These are phyloP conservation scores for Xylaria scruposa DNA, from an alignment of 495 filamentous ascomycete species.

Conservation along the genomic window DNA sequence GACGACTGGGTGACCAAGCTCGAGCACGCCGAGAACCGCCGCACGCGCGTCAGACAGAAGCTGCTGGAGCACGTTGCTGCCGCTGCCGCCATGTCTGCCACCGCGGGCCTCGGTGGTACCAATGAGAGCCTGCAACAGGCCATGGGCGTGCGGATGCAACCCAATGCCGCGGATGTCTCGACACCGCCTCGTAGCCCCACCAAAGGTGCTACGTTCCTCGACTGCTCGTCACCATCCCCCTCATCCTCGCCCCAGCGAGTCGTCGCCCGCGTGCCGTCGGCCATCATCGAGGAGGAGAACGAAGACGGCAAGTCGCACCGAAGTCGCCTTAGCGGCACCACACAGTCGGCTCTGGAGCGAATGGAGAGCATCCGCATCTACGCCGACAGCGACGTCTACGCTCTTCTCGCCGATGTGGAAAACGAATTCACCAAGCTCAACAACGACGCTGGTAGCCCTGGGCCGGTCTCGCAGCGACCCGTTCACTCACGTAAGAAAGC, in stretches of 20 bases:
- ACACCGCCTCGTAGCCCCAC: constrained; percentile 57
- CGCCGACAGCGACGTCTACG: constrained; percentile 68
- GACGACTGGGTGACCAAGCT: constrained; percentile 78
- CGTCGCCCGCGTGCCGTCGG: constrained; percentile 55
- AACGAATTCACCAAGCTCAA: constrained; percentile 61
- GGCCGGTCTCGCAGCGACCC: constrained; percentile 10
- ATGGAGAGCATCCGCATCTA: constrained; percentile 73
- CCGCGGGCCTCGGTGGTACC: constrained; percentile 40
- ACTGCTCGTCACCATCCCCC: constrained; percentile 42
- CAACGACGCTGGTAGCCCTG: constrained; percentile 31
- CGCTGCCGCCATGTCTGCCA: constrained; percentile 53
- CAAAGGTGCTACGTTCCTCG: constrained; percentile 41
- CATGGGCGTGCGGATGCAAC: constrained; percentile 47
- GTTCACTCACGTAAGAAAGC: constrained; percentile 36
- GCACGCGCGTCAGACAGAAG: constrained; percentile 73
- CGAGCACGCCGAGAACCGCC: constrained; percentile 76
- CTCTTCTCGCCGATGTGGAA: constrained; percentile 66
- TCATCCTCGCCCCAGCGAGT: constrained; percentile 52
- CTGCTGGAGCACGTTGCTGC: constrained; percentile 76
- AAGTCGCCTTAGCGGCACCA: constrained; percentile 34
- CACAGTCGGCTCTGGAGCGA: constrained; percentile 40
- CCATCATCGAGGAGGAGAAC: constrained; percentile 54
- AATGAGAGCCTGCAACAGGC: constrained; percentile 51
- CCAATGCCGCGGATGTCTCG: constrained; percentile 50
- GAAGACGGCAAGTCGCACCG: constrained; percentile 32